These are phyloP conservation scores for Sungouiozyma ichnusensis DNA, from an alignment of 805 yeast genomes.

Conservation along the genomic window DNA sequence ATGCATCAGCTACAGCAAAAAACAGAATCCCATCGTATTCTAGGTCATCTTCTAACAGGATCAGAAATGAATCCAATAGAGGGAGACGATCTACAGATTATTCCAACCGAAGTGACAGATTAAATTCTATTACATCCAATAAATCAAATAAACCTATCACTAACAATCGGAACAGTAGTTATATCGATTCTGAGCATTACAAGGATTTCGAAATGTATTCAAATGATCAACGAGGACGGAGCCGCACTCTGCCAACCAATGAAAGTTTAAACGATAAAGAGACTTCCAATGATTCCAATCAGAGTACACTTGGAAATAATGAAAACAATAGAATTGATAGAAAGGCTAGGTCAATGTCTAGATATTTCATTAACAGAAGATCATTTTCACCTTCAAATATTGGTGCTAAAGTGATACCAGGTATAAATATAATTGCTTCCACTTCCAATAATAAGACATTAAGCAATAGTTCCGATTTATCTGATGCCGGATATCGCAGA, in stretches of 20 bases:
- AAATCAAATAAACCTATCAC: not conserved
- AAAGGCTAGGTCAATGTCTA: slow-evolving; percentile 21
- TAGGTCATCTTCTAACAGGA: not conserved
- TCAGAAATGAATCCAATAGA: not conserved
- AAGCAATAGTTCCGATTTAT: slow-evolving; percentile 2
- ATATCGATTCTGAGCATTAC: slow-evolving; percentile 4
- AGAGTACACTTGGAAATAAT: not conserved
- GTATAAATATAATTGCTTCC: slow-evolving; percentile 11
- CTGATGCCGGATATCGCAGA: slow-evolving; percentile 1
- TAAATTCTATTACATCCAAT: not conserved
- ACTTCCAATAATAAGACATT: slow-evolving; percentile 10
- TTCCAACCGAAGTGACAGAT: not conserved
- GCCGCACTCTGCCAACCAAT: slow-evolving; percentile 17
- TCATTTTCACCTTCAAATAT: slow-evolving; percentile 22
- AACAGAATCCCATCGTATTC: not conserved
- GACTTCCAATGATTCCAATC: not conserved
- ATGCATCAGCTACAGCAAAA: not conserved
- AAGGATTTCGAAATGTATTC: not conserved
- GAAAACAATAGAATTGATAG: slow-evolving; percentile 9
- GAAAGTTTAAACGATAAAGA: not conserved
- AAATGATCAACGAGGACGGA: slow-evolving; percentile 11
- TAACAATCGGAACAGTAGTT: slow-evolving; percentile 9
- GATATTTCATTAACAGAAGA: slow-evolving; percentile 18
- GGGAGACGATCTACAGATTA: not conserved
- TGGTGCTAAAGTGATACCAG: slow-evolving; percentile 17